Evolutionary conservation across 1,139 yeast genomes (phyloP).

Genomic region (Suhomyces kunorum): DNA sequence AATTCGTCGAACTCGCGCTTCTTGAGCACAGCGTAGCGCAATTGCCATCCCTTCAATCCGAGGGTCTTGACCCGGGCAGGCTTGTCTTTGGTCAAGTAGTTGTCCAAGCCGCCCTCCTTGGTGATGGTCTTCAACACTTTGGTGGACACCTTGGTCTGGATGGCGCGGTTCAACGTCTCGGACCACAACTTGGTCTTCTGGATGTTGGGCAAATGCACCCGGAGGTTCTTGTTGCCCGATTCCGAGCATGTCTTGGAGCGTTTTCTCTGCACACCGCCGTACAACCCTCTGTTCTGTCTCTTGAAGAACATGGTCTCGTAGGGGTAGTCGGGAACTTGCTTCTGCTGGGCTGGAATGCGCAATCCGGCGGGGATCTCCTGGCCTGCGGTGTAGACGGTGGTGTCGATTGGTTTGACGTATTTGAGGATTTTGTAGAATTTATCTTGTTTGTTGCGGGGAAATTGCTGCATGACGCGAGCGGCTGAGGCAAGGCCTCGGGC

Average conservation of each 20-base stretch:
- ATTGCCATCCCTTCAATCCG: slow-evolving; percentile 89
- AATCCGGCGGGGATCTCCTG: slow-evolving; percentile 32
- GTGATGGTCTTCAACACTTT: slow-evolving; percentile 82
- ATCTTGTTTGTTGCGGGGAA: slow-evolving; percentile 19
- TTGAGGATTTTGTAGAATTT: slow-evolving; percentile 43
- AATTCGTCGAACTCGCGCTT: slow-evolving; percentile 28
- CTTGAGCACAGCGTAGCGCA: slow-evolving; percentile 70
- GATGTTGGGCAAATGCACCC: slow-evolving; percentile 83
- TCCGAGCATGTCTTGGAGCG: slow-evolving; percentile 81
- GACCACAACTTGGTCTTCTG: slow-evolving; percentile 80
- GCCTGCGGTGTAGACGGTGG: slow-evolving; percentile 39
- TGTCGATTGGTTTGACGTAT: slow-evolving; percentile 41
- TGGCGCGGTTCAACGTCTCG: slow-evolving; percentile 61
- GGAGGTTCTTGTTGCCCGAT: slow-evolving; percentile 66
- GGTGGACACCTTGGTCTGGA: slow-evolving; percentile 68
- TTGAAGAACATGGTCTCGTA: slow-evolving; percentile 77
- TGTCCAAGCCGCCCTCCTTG: slow-evolving; percentile 92
- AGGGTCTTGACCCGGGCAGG: slow-evolving; percentile 88
- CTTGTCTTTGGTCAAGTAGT: slow-evolving; percentile 80
- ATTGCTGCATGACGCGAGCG: slow-evolving; percentile 13
- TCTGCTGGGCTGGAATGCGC: slow-evolving; percentile 49
- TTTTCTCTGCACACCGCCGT: slow-evolving; percentile 83
- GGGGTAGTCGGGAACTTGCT: slow-evolving; percentile 72
- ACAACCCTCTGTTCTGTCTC: slow-evolving; percentile 83
- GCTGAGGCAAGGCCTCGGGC: slow-evolving; percentile 8